phyloP scores from a whole-genome alignment of 1,139 yeast genomes.

The Blastobotrys raffinosifermentans region DNA sequence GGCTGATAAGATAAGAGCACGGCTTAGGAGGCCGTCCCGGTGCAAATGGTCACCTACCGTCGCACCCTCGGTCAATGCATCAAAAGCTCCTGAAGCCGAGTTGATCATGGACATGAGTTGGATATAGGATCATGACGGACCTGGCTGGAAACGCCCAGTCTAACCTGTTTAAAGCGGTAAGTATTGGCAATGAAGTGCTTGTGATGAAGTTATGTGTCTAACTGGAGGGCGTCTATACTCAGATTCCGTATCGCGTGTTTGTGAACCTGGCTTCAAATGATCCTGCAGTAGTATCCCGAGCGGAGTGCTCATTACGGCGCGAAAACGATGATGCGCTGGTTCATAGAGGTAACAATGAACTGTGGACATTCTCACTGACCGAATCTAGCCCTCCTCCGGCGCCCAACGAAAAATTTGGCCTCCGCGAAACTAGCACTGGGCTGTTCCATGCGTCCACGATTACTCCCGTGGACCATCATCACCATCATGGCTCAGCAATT shows the following conservation, averaged over 20 bases:
- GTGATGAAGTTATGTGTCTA: not conserved
- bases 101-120: not conserved
- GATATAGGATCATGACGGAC: slow-evolving; percentile 7
- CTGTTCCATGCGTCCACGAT: slow-evolving; percentile 33
- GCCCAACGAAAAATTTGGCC: slow-evolving; percentile 28
- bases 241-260: slow-evolving; percentile 29
- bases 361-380: slow-evolving; percentile 52
- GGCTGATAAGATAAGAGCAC: not conserved
- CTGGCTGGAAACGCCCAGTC: slow-evolving; percentile 22
- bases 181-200: slow-evolving; percentile 9
- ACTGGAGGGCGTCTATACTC: slow-evolving; percentile 23
- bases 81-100: no score
- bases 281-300: slow-evolving; percentile 44
- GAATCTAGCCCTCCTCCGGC: slow-evolving; percentile 27
- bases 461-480: slow-evolving; percentile 33
- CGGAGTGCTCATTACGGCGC: slow-evolving; percentile 53
- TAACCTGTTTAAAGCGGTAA: slow-evolving; percentile 26
- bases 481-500: no score
- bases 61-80: not conserved
- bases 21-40: not conserved
- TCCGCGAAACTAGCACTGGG: slow-evolving; percentile 35
- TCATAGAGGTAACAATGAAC: slow-evolving; percentile 54
- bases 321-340: slow-evolving; percentile 48
- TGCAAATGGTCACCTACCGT: not conserved
- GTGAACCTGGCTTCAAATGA: slow-evolving; percentile 32